Evolutionary conservation across 805 yeast species (phyloP).

Genomic region (Metschnikowia lachancei): DNA sequence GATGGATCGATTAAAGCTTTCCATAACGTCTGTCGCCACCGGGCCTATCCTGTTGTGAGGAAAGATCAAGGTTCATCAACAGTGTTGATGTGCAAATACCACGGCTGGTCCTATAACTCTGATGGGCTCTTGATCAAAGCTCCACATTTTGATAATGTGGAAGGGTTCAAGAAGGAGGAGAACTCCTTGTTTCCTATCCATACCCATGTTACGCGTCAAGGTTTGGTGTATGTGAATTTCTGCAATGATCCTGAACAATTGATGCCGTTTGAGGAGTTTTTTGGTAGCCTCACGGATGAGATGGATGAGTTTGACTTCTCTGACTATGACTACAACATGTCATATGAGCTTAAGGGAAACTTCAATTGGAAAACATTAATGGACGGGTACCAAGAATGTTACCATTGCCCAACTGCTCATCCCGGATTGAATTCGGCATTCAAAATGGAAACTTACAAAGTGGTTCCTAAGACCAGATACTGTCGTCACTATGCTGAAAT

Average conservation of each 20-base stretch:
- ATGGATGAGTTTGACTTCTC: constrained; percentile 57
- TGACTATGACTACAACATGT: constrained; percentile 63
- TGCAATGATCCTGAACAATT: constrained; percentile 40
- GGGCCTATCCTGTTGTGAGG: constrained; percentile 61
- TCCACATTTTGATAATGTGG: constrained; percentile 58
- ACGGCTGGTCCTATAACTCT: constrained; percentile 65
- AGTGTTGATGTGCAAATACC: constrained; percentile 59
- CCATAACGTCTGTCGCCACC: constrained; percentile 64
- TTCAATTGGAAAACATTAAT: constrained; percentile 66
- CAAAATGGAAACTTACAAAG: constrained; percentile 63
- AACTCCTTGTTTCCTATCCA: constrained; percentile 55
- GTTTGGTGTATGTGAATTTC: constrained; percentile 56
- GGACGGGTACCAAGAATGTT: constrained; percentile 69
- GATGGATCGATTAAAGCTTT: constrained; percentile 53
- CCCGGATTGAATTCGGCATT: constrained; percentile 58
- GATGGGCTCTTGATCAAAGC: constrained; percentile 59
- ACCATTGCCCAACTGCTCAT: constrained; percentile 67
- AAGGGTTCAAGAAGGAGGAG: constrained; percentile 55
- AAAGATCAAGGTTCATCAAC: constrained; percentile 59
- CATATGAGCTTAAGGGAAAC: constrained; percentile 59
- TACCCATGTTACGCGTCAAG: constrained; percentile 54
- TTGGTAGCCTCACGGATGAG: constrained; percentile 48
- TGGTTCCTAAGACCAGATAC: constrained; percentile 55
- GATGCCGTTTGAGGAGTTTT: constrained; percentile 53
- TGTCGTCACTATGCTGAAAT: constrained; percentile 62